Evolutionary conservation across 2,329 filamentous ascomycete species (phyloP).

Genomic region (Boeremia exigua): DNA sequence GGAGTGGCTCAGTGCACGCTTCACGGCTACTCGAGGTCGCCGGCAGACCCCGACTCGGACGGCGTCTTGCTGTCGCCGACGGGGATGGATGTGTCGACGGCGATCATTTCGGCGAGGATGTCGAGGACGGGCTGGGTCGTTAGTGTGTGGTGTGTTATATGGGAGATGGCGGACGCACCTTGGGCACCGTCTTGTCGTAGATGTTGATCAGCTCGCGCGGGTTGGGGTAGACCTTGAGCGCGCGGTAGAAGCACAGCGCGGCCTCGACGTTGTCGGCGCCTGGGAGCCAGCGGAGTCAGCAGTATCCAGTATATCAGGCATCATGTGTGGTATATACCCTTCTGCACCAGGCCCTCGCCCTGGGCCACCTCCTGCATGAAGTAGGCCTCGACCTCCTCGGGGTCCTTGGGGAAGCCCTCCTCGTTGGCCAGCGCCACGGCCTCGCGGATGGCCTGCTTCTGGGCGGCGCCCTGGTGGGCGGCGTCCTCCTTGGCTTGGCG

Average conservation of each 20-base stretch:
- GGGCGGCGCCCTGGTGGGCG: conserved; percentile 67
- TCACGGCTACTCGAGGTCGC: conserved; percentile 45
- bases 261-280: conserved; percentile 77
- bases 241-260: conserved; percentile 96
- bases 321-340: conserved; percentile 64
- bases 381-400: conserved; percentile 93
- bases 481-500: conserved; percentile 76
- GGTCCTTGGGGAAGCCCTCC: conserved; percentile 87
- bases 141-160: conserved; percentile 9
- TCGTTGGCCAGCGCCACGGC: conserved; percentile 83
- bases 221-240: conserved; percentile 96
- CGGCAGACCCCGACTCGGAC: conserved; percentile 43
- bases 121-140: conserved; percentile 79
- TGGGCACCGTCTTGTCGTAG: conserved; percentile 98
- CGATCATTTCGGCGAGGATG: conserved; percentile 97
- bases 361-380: conserved; percentile 95
- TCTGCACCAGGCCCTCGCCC: conserved; percentile 81
- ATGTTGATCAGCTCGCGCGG: conserved; percentile 92
- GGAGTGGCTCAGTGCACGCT: too few relatives aligned
- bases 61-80: conserved; percentile 46
- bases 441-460: conserved; percentile 75
- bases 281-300: conserved; percentile 42
- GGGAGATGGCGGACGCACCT: conserved; percentile 62
- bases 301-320: not conserved
- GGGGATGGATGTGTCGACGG: conserved; percentile 73